Conservation (phyloP, 2,329 filamentous ascomycete species). For the Ceratocystiopsis sp. region DNA sequence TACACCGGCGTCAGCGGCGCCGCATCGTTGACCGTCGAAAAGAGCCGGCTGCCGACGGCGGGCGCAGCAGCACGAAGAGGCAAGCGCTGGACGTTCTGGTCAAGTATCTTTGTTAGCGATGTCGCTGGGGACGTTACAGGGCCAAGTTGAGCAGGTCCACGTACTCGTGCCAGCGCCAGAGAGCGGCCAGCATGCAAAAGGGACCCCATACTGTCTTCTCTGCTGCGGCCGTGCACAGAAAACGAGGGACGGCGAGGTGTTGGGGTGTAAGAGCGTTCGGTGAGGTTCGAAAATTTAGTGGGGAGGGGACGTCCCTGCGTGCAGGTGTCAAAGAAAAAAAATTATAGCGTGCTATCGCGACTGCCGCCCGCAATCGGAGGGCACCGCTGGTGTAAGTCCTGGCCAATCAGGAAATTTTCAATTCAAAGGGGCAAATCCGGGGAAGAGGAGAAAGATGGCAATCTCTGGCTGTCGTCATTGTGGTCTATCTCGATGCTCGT, state of each 20-base stretch:
- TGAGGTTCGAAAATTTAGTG: background rate
- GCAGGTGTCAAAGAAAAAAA: slow-evolving; percentile 1
- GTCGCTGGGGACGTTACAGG: too few relatives aligned
- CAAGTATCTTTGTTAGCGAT: too few relatives aligned
- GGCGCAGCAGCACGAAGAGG: too few relatives aligned
- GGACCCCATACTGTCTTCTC: slow-evolving; percentile 25
- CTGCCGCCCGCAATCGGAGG: background rate
- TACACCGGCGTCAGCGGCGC: slow-evolving; percentile 51
- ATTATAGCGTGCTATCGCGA: background rate
- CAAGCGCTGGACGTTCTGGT: too few relatives aligned
- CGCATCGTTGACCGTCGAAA: slow-evolving; percentile 20
- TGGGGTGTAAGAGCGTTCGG: too few relatives aligned
- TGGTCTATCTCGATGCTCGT: too few relatives aligned
- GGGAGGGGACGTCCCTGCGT: background rate
- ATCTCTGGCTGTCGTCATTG: too few relatives aligned
- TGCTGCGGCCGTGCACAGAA: background rate
- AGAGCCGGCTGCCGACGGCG: slow-evolving; percentile 11
- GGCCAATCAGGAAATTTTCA: slow-evolving; percentile 8
- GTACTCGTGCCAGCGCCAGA: slow-evolving; percentile 29
- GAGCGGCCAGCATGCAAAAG: slow-evolving; percentile 32
- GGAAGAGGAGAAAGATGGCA: too few relatives aligned
- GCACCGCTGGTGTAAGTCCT: slow-evolving; percentile 1
- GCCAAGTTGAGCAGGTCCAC: background rate
- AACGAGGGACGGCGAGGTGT: too few relatives aligned
- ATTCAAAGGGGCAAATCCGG: slow-evolving; percentile 3